Percentiles rank a stretch among this genome's conserved stretches.
These are phyloP conservation scores for Clavispora carvajalis DNA, from an alignment of 805 yeast genomes.

Conservation along the genomic window DNA sequence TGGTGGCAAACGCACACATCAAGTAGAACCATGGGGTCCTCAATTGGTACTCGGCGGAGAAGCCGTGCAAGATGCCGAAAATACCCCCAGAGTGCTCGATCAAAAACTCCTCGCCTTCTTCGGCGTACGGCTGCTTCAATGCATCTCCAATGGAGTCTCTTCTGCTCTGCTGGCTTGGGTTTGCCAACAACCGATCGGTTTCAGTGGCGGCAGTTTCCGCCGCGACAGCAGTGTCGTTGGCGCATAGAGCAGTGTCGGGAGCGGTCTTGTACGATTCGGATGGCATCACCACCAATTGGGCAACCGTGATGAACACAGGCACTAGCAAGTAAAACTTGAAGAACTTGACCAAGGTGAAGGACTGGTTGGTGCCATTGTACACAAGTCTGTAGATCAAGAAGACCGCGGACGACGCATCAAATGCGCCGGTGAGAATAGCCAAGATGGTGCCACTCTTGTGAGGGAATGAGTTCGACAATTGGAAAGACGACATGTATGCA, in stretches of 20 bases:
- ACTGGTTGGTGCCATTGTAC: constrained; percentile 26
- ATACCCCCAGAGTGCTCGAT: constrained; percentile 39
- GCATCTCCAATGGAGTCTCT: constrained; percentile 56
- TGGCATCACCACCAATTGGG: constrained; percentile 46
- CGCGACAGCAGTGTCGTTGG: constrained; percentile 16
- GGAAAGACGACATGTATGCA: constrained; percentile 51
- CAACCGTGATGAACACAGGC: constrained; percentile 44
- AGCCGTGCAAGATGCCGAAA: constrained; percentile 52
- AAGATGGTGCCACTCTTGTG: constrained; percentile 46
- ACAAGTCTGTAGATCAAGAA: constrained; percentile 43
- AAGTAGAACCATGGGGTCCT: constrained; percentile 48
- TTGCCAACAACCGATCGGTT: constrained; percentile 21
- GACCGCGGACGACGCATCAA: constrained; percentile 54
- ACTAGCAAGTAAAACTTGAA: constrained; percentile 44
- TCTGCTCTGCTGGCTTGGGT: constrained; percentile 19
- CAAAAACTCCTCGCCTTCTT: constrained; percentile 40
- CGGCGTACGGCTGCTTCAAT: constrained; percentile 47
- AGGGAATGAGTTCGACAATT: constrained; percentile 54
- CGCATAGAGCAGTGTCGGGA: constrained; percentile 21
- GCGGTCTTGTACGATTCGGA: constrained; percentile 43
- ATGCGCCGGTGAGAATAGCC: constrained; percentile 54
- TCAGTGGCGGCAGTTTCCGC: constrained; percentile 10
- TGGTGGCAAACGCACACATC: constrained; percentile 46
- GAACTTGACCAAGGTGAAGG: constrained; percentile 39
- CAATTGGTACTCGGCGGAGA: constrained; percentile 44